Conservation (phyloP, 345 rosid genomes). For the Hypericum perforatum region DNA sequence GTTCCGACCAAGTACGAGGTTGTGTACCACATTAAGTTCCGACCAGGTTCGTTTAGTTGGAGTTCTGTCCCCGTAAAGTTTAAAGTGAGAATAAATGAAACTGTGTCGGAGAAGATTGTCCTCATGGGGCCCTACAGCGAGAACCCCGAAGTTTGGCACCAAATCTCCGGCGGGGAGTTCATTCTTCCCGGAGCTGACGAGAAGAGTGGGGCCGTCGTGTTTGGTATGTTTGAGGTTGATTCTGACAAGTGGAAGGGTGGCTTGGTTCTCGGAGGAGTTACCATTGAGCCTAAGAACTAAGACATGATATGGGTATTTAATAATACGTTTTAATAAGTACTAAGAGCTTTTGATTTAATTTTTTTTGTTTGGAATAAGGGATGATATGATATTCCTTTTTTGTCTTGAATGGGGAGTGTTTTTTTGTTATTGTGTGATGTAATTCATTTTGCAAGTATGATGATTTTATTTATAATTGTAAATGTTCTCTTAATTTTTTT, state of each 20-base stretch:
- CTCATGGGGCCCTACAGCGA: slow-evolving; percentile 12
- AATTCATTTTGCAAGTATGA: no score
- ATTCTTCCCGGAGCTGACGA: not conserved
- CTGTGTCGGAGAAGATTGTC: slow-evolving; percentile 10
- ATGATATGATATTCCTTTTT: no score
- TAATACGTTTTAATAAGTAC: no score
- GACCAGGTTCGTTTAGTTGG: slow-evolving; percentile 30
- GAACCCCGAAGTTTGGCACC: slow-evolving; percentile 17
- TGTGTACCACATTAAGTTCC: slow-evolving; percentile 16
- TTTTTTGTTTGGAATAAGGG: no score
- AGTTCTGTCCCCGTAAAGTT: slow-evolving; percentile 25
- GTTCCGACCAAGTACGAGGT: slow-evolving; percentile 8
- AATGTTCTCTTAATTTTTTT: no score
- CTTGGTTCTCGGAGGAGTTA: slow-evolving; percentile 26
- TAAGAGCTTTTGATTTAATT: no score
- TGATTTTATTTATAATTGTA: no score
- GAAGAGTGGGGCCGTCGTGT: slow-evolving; percentile 10
- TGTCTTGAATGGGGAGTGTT: no score
- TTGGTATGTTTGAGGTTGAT: slow-evolving; percentile 25
- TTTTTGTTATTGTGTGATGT: no score
- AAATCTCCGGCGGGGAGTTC: slow-evolving; percentile 22
- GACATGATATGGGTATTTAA: not conserved
- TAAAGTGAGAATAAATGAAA: slow-evolving; percentile 12
- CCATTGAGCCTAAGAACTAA: slow-evolving; percentile 13
- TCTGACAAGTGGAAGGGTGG: slow-evolving; percentile 30